Base-by-base conservation (phyloP, 441 rosid species). In the Arabidopsis lyrata region DNA sequence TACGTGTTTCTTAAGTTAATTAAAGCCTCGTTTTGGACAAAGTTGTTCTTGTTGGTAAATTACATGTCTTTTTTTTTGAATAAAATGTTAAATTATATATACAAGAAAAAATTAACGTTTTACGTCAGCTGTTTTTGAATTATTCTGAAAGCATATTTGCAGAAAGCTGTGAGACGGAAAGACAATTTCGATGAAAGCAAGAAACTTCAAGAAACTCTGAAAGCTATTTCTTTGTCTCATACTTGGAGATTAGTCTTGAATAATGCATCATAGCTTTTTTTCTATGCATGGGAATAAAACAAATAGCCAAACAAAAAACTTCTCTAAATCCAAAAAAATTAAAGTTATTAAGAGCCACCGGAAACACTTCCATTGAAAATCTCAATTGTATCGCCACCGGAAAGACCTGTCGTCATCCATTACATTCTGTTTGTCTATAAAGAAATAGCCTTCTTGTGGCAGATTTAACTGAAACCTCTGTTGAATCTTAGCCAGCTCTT, bases 321-420 rank as follows among this genome's bases (percentile, higher is more conserved):
- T 22, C 22, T 22, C 22, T 22, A 22, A 22, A 22, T 22, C 22
- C 22, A 22, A 22, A 22, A 22, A 22, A 22, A 22, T 22, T 22
- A 1, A 22, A 22, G 22, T 22, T 29, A 27, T 29, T 29, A 29
- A 27, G 5, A 27, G 29, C 29, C 29, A 27, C 29, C 29, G 29
- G 29, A 27, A 27, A 27, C 29, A 27, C 29, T 27, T 27, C 29
- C 29, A 3, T 27, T 27, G 29, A 27, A 27, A 52, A 93, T 81
- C 82, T 90, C 90, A 15, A 94, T 78, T 0, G 84, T 83, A 31
- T 91, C 96, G 2, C 89, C 93, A 67, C 87, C 83, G 86, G 69
- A 91, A 94, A 5, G 97, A 87, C 63, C 79, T 64, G 90, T 81
- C 9, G 87, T 93, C 10, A 80, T 80, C 90, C 90, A 86, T 20